Base-by-base conservation (phyloP, 441 rosid species). In the Codiaeum variegatum region DNA sequence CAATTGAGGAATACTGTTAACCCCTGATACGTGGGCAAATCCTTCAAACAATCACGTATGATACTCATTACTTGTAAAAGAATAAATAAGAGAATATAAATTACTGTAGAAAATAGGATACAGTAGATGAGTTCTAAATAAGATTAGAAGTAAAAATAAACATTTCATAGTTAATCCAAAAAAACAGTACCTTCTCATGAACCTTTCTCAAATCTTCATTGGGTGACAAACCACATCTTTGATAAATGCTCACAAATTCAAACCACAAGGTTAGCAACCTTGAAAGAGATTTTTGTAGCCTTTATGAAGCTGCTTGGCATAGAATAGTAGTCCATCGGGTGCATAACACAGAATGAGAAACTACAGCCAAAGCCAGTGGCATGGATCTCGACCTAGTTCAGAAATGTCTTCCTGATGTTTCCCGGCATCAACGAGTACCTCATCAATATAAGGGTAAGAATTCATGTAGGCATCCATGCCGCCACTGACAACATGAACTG, bases 211-310 rank as follows among this genome's bases (percentile, higher is more conserved):
- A 64, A 69, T 96, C 98, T 80, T 87, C 93, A 76, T 83, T 85
- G 79, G 91, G 81, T 16, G 84, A 83, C 29, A 82, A 74, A 61
- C 90, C 85, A 73, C 80, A 78, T 79, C 77, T 87, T 67, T 85
- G 97, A 81, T 84, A 96, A 75, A 91, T 52, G 83, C 92, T 90
- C 71, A 98, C 95, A 80, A 96, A 94, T 76, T 96, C 98, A 82
- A 96, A 96, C 98, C 98, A 96, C 66, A 96, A 82, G 69, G 98
- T 94, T 74, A 93, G 87, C 87, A 96, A 87, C 79, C 99, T 94
- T 92, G 99, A 81, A 93, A 94, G 79, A 96, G 98, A 83, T 90
- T 85, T 84, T 83, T 91, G 87, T 94, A 96, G 70, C 99, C 99
- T 75, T 90, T 89, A 78, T 92, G 97, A 77, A 96, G 92, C 76